Conservation (phyloP, 2,329 filamentous ascomycete genomes). For the Raffaelea ambrosiae region DNA sequence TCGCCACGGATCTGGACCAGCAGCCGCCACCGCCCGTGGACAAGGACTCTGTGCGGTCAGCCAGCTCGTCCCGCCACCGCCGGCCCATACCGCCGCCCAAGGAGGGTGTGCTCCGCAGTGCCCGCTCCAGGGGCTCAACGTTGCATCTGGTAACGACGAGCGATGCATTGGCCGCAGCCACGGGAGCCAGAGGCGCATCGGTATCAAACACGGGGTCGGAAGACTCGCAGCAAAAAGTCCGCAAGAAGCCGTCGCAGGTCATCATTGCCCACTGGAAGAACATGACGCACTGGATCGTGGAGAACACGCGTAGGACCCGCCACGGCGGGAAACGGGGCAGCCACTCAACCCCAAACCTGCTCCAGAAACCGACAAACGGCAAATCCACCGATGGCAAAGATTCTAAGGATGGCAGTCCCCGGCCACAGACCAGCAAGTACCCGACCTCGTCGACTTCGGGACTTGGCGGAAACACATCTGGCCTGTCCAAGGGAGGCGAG, state of each 20-base stretch:
- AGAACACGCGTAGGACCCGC: constrained; percentile 45
- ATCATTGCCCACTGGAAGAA: constrained; percentile 55
- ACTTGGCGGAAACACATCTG: constrained; percentile 25
- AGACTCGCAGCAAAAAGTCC: constrained; percentile 34
- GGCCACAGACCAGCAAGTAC: constrained; percentile 53
- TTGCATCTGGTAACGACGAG: constrained; percentile 72
- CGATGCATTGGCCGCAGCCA: constrained; percentile 35
- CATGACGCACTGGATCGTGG: constrained; percentile 55
- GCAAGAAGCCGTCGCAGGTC: constrained; percentile 49
- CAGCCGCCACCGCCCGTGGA: constrained; percentile 63
- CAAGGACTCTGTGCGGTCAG: constrained; percentile 67
- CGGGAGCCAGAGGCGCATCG: constrained; percentile 16
- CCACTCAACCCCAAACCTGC: constrained; percentile 51
- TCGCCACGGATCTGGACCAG: constrained; percentile 29
- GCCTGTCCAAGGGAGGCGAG: constrained; percentile 39
- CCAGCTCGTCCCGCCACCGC: constrained; percentile 68
- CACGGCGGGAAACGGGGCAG: constrained; percentile 41
- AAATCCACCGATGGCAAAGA: constrained; percentile 29
- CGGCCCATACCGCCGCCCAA: constrained; percentile 78
- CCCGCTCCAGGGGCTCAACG: constrained; percentile 72
- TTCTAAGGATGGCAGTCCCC: constrained; percentile 44
- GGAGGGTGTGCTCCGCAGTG: constrained; percentile 60
- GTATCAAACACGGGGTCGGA: constrained; percentile 6
- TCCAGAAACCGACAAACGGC: constrained; percentile 37
- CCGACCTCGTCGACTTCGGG: constrained; percentile 28